Evolutionary conservation across 2,329 filamentous ascomycete species (phyloP), one percentile per base, ranked within the genome.

Genomic region (Fusarium paranaense): DNA sequence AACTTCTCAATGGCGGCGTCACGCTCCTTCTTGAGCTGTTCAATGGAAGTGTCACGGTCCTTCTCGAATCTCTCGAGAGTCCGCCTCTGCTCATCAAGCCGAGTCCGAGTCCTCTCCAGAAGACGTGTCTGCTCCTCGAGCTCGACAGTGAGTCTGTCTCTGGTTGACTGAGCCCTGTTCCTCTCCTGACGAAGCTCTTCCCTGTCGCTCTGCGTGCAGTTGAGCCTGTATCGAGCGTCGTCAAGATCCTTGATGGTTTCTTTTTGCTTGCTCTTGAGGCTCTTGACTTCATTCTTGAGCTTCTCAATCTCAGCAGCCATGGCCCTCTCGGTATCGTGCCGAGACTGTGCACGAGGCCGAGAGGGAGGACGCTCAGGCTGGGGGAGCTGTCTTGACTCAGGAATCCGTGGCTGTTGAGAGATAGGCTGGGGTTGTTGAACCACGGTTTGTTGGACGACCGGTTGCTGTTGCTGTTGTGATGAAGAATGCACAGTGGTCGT

Each of bases 131-230:
- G 74, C 27, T 76, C 72, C 4, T 76, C 72, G 10, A 76, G 74
- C 27, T 76, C 74, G 3, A 10, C 25, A 5, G 62, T 70, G 14
- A 79, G 73, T 32, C 69, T 75, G 14, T 79, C 77, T 7, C 69
- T 67, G 18, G 74, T 71, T 4, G 74, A 69, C 6, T 75, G 70
- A 5, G 71, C 75, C 68, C 76, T 77, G 70, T 76, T 77, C 5
- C 76, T 70, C 62, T 77, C 77, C 6, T 75, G 62, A 13, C 73
- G 66, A 4, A 79, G 75, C 60, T 79, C 76, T 16, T 79, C 76
- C 30, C 78, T 78, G 63, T 79, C 77, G 18, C 67, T 73, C n/a
- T 79, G 76, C 35, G 77, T 64, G 38, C 54, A 65, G 4, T 75
- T 70, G n/a, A 79, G 69, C 33, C 72, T 69, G 35, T 75, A 64